These are phyloP conservation scores for Pulveroboletus ravenelii DNA, from an alignment of 768 basidiomycete species.

Conservation along the genomic window DNA sequence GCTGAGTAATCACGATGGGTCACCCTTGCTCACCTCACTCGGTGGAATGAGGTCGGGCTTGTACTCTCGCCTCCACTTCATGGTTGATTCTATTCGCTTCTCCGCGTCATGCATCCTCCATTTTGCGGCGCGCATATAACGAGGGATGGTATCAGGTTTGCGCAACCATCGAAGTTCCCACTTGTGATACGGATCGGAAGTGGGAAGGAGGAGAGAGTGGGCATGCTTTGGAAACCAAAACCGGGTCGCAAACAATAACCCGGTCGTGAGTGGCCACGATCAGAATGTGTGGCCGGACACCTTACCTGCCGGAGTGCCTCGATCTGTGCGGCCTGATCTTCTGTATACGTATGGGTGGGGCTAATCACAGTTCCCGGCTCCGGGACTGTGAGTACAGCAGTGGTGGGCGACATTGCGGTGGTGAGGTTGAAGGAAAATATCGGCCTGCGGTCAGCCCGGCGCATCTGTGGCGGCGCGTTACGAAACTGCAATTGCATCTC, in stretches of 20 bases:
- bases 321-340: conserved; percentile 57
- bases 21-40: conserved; percentile 47
- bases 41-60: conserved; percentile 82
- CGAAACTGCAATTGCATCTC: too few species aligned
- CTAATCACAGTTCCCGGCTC: conserved; percentile 46
- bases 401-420: conserved; percentile 37
- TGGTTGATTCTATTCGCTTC: conserved; percentile 68
- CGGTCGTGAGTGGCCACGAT: not conserved
- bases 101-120: conserved; percentile 77
- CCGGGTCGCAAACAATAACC: not conserved
- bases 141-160: conserved; percentile 55
- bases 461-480: not conserved
- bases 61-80: conserved; percentile 83
- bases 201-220: conserved; percentile 55
- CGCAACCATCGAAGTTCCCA: conserved; percentile 80
- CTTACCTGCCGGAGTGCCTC: conserved; percentile 58
- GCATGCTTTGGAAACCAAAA: conserved; percentile 49
- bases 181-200: conserved; percentile 62
- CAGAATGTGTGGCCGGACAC: not conserved
- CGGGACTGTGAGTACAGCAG: conserved; percentile 52
- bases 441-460: not conserved
- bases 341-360: conserved; percentile 57
- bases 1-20: conserved; percentile 1
- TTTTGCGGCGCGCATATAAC: conserved; percentile 84
- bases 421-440: not conserved